A percentile compares a stretch with the other conserved stretches of the same genome.
These are phyloP conservation scores for Fomitiporia mediterranea DNA, from an alignment of 1,284 basidiomycete species.

Conservation along the genomic window DNA sequence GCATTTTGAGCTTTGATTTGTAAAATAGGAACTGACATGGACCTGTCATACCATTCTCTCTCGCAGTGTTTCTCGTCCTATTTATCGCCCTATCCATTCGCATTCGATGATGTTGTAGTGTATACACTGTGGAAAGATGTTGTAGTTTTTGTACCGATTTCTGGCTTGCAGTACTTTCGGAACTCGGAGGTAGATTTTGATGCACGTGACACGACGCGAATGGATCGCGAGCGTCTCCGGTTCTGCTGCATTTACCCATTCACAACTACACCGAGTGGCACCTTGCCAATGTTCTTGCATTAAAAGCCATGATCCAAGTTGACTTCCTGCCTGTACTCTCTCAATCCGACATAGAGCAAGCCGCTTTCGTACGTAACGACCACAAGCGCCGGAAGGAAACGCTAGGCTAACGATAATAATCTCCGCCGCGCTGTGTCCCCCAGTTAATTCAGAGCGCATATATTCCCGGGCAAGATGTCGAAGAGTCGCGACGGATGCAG, in stretches of 20 bases:
- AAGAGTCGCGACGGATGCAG: constrained; percentile 59
- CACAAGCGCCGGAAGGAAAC: constrained; percentile 15
- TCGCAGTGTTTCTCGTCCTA: too few relatives aligned
- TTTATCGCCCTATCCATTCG: too few relatives aligned
- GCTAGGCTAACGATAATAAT: background rate
- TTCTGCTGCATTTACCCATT: background rate
- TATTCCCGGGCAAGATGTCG: constrained; percentile 46
- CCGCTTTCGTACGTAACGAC: constrained; percentile 39
- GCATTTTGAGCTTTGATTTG: background rate
- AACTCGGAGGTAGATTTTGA: background rate
- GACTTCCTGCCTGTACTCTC: constrained; percentile 38
- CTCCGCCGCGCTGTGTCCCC: background rate
- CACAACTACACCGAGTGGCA: background rate
- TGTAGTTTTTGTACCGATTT: background rate
- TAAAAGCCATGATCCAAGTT: background rate
- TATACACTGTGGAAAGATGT: too few relatives aligned
- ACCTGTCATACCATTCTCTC: background rate
- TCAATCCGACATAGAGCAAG: constrained; percentile 41
- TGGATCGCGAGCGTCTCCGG: background rate
- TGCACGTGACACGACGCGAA: constrained; percentile 3
- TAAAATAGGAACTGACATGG: background rate
- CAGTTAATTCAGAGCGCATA: constrained; percentile 62
- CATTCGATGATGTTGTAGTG: too few relatives aligned
- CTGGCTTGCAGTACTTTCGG: too few relatives aligned
- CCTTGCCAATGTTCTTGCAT: background rate